Base-by-base conservation (phyloP, 768 basidiomycete species). In the Tylopilus intermedius region DNA sequence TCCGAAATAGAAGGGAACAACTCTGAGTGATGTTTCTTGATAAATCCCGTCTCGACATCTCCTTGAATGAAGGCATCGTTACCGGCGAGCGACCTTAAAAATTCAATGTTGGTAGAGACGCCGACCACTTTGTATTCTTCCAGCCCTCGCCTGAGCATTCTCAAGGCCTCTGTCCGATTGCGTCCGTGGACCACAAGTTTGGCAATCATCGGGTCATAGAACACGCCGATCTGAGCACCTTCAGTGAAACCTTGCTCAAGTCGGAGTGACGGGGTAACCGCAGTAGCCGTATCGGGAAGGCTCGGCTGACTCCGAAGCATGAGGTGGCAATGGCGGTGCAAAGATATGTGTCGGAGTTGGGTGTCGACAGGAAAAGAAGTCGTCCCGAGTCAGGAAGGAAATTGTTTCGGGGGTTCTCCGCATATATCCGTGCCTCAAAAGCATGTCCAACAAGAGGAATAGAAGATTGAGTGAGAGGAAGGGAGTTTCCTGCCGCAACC, bases 351-450 rank as follows among this genome's bases (percentile, higher is more conserved):
- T 89, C 6, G 88, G 83, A 0, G 74, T n/a, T 66, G 0, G 94
- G 94, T 0, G 90, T 88, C 0, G 88, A 86, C 46, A 94, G 80
- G 67, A 93, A 86, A 5, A 90, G 68, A 10, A 97, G 76, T 3
- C 77, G 75, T 3, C 94, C 94, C 18, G 90, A 94, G 63, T 96
- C 94, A 0, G 94, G 94, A 5, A 95, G 76, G 75, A 96, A 96
- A 66, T 90, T 81, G 67, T 94, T 92, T 54, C 91, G 83, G 21
- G 94, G 94, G 59, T 92, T 90, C 68, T 96, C 94, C 2, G 94
- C 94, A 64, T 97, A 96, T 55, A 97, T 94, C 18, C 94, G 83
- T 7, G 91, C 92, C 70, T 95, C 94, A 59, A 95, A 95, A 0
- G 93, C 90, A 58, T 95, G 94, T 5, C 94, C 94, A 0, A 89